These are phyloP conservation scores for Alopecurus myosuroides DNA, from an alignment of 176 grass and related monocot species.

Conservation along the genomic window DNA sequence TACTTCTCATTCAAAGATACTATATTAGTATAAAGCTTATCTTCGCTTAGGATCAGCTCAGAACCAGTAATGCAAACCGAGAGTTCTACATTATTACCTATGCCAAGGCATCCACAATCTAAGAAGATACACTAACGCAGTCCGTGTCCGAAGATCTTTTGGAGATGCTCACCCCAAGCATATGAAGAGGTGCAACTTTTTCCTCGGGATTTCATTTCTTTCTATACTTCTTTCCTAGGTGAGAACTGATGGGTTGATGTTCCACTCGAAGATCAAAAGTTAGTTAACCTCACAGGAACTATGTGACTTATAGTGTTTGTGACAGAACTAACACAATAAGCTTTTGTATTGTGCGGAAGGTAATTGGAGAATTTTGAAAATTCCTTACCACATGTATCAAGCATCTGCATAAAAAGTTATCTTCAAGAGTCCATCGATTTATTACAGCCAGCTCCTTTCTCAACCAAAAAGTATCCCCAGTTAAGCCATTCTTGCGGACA, in stretches of 20 bases:
- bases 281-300: background rate
- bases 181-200: background rate
- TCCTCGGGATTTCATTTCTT: background rate
- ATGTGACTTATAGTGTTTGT: background rate
- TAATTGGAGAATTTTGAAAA: no score
- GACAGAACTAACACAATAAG: background rate
- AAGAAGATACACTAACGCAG: no score
- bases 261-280: background rate
- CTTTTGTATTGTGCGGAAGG: no score
- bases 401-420: background rate
- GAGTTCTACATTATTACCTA: background rate
- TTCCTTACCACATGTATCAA: no score
- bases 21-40: background rate
- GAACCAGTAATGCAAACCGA: background rate
- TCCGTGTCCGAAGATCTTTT: no score
- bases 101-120: background rate
- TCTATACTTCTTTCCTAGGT: background rate
- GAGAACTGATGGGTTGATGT: background rate
- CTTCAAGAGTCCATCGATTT: background rate
- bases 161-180: no score
- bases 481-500: background rate
- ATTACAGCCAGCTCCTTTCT: background rate
- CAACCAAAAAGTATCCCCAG: background rate
- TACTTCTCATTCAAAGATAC: background rate
- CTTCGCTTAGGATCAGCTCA: no score